Percentiles rank a stretch among this genome's conserved stretches.
phyloP scores from a whole-genome alignment of 2,329 filamentous ascomycete genomes.

The Zarea fungicola region DNA sequence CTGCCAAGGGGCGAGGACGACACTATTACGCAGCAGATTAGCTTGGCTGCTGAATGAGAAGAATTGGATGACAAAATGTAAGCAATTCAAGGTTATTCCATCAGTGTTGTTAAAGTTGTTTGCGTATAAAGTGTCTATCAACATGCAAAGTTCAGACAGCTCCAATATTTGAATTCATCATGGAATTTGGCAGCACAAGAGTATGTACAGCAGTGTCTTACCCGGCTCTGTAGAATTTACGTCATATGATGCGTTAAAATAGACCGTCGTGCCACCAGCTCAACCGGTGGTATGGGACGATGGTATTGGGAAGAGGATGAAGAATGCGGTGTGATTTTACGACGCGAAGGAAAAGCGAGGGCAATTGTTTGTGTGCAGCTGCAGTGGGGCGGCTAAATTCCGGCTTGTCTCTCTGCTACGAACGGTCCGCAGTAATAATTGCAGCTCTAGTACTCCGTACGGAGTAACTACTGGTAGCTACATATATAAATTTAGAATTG shows the following conservation, averaged over 20 bases:
- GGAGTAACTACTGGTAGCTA: too few species aligned
- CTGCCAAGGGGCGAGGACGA: slow-evolving; percentile 8
- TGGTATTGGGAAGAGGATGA: not conserved
- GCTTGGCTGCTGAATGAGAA: slow-evolving; percentile 4
- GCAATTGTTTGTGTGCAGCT: slow-evolving; percentile 4
- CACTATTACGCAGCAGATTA: slow-evolving; percentile 1
- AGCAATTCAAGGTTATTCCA: slow-evolving; percentile 12
- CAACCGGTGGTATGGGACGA: slow-evolving; percentile 11
- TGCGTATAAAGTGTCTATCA: slow-evolving; percentile 59
- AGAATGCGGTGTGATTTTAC: not conserved
- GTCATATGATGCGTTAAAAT: not conserved
- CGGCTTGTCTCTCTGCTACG: too few species aligned
- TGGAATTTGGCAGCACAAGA: slow-evolving; percentile 15
- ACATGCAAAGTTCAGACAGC: slow-evolving; percentile 65
- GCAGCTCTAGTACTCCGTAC: too few species aligned
- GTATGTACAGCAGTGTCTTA: slow-evolving; percentile 6
- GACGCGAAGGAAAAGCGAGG: not conserved
- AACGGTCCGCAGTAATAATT: too few species aligned
- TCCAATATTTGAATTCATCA: slow-evolving; percentile 63
- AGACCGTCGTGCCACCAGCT: slow-evolving; percentile 8
- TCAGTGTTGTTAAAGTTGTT: slow-evolving; percentile 39
- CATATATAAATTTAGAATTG: too few species aligned
- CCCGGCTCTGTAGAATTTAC: slow-evolving; percentile 16
- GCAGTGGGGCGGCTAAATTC: slow-evolving; percentile 12
- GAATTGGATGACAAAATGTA: not conserved